Evolutionary conservation across 169 alveolate genomes (phyloP).

Genomic region (Besnoitia besnoiti): DNA sequence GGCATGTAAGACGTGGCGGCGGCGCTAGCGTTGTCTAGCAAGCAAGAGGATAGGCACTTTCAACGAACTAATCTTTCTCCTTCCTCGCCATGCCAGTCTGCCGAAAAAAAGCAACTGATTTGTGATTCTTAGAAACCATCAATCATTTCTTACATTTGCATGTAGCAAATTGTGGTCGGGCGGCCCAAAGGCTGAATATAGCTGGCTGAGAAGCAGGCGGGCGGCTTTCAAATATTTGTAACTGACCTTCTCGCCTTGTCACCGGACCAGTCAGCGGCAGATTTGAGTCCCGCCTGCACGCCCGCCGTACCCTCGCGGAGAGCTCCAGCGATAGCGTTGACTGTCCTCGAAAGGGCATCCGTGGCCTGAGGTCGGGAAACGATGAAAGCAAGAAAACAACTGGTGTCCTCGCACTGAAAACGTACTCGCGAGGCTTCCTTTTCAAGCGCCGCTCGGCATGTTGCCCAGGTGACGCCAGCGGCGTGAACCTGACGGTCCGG

Average conservation of each 20-base stretch:
- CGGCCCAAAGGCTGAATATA: background rate
- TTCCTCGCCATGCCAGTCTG: background rate
- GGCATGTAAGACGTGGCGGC: too few relatives aligned
- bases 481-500: background rate
- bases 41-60: background rate
- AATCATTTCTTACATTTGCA: background rate
- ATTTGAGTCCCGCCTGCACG: background rate
- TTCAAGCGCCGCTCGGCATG: too few relatives aligned
- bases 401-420: too few relatives aligned
- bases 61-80: background rate
- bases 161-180: background rate
- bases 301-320: background rate
- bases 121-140: background rate
- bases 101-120: too few relatives aligned
- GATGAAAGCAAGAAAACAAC: too few relatives aligned
- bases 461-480: background rate
- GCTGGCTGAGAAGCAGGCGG: background rate
- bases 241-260: background rate
- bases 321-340: background rate
- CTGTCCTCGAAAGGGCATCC: background rate
- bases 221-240: background rate
- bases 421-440: too few relatives aligned
- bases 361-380: too few relatives aligned
- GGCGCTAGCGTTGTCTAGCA: too few relatives aligned
- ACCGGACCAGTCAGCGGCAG: background rate